Percentiles rank a stretch among this genome's conserved stretches.
Evolutionary conservation across 257 asterid genomes (phyloP).

Genomic region (Linderniella brevidens): DNA sequence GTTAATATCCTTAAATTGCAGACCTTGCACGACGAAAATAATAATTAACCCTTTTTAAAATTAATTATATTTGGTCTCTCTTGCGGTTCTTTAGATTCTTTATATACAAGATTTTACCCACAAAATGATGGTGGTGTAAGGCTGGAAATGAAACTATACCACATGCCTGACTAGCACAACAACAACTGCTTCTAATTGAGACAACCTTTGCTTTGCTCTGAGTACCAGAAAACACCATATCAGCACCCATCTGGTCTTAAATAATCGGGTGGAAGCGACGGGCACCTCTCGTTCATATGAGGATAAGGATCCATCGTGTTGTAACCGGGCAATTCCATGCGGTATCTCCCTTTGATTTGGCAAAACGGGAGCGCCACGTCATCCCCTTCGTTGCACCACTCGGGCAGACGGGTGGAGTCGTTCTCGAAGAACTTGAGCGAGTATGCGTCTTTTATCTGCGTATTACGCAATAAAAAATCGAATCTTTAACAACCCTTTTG

Average conservation of each 20-base stretch:
- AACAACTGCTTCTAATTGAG: no score
- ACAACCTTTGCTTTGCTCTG: no score
- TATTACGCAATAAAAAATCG: not conserved
- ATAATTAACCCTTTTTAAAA: no score
- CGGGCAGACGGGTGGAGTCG: constrained; percentile 62
- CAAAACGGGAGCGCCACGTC: constrained; percentile 67
- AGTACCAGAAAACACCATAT: constrained; percentile 7
- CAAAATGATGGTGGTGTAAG: no score
- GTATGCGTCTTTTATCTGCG: constrained; percentile 90
- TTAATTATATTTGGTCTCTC: no score
- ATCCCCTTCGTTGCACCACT: constrained; percentile 88
- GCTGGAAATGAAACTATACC: no score
- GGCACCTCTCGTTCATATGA: constrained; percentile 86
- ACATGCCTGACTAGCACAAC: no score
- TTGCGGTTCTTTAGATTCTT: no score
- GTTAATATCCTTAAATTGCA: no score
- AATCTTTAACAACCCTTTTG: no score
- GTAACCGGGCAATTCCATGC: constrained; percentile 77
- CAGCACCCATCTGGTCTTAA: constrained; percentile 63
- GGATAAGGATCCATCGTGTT: constrained; percentile 55
- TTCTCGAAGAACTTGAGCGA: constrained; percentile 52
- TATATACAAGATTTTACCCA: no score
- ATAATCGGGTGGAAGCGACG: constrained; percentile 64
- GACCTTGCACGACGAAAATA: no score
- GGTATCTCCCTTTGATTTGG: constrained; percentile 64